Conservation (phyloP, 2,329 filamentous ascomycete species). For the Scedosporium minutisporum region DNA sequence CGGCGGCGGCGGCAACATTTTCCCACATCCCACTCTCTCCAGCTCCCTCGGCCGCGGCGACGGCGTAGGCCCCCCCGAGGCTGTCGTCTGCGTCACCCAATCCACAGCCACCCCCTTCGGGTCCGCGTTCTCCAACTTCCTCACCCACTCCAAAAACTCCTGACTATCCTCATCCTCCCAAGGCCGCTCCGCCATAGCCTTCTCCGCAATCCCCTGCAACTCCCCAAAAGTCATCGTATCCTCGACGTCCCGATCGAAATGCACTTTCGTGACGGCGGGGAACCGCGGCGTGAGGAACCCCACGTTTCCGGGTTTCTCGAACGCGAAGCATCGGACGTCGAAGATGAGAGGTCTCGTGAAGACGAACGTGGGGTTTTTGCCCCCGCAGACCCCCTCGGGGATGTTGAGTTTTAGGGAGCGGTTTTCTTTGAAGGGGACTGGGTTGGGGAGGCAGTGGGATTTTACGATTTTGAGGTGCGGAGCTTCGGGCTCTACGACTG, state of each 20-base stretch:
- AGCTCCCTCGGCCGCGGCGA: conserved; percentile 14
- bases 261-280: conserved; percentile 65
- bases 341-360: conserved; percentile 68
- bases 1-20: background rate
- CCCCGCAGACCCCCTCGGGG: conserved; percentile 31
- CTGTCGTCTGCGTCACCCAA: conserved; percentile 34
- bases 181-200: conserved; percentile 37
- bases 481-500: conserved; percentile 47
- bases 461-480: conserved; percentile 42
- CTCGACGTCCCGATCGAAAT: conserved; percentile 61
- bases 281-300: conserved; percentile 69
- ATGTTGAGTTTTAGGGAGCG: conserved; percentile 34
- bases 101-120: conserved; percentile 32
- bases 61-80: conserved; percentile 25
- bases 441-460: conserved; percentile 32
- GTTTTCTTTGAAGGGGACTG: conserved; percentile 28
- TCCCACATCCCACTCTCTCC: background rate
- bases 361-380: conserved; percentile 35
- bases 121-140: conserved; percentile 47
- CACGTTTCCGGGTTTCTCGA: conserved; percentile 60
- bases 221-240: conserved; percentile 62
- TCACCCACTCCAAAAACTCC: conserved; percentile 52
- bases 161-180: conserved; percentile 42
- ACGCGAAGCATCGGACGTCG: conserved; percentile 72
- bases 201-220: conserved; percentile 55